A percentile compares a stretch with the other conserved stretches of the same genome.
phyloP scores from a whole-genome alignment of 164 flowering plant genomes.

The Macadamia tetraphylla region DNA sequence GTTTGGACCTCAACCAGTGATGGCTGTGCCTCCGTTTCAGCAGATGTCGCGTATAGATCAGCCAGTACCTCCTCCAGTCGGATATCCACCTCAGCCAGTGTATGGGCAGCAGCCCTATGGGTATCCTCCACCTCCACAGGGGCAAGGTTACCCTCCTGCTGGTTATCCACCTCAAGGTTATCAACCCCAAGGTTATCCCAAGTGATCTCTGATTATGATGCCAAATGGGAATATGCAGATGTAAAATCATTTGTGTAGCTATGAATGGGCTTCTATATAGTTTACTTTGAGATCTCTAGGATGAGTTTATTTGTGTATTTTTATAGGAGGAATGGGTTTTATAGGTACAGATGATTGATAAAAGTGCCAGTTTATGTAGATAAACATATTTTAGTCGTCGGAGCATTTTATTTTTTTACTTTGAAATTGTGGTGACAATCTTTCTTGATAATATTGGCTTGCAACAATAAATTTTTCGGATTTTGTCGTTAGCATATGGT shows the following conservation, averaged over 20 bases:
- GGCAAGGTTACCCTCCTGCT: slow-evolving; percentile 33
- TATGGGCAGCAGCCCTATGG: slow-evolving; percentile 30
- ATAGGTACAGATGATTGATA: background rate
- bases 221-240: background rate
- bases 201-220: background rate
- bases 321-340: background rate
- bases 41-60: slow-evolving; percentile 64
- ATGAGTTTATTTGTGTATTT: background rate
- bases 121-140: slow-evolving; percentile 31
- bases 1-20: slow-evolving; percentile 34
- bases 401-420: too few relatives aligned
- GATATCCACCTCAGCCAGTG: slow-evolving; percentile 36
- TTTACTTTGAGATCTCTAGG: background rate
- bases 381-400: background rate
- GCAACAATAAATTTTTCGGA: too few relatives aligned
- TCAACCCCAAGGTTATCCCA: slow-evolving; percentile 24
- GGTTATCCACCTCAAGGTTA: slow-evolving; percentile 20
- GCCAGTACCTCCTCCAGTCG: slow-evolving; percentile 38
- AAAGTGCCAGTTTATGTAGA: background rate
- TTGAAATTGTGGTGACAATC: background rate
- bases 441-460: background rate
- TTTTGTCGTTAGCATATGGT: too few relatives aligned
- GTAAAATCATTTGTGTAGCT: background rate
- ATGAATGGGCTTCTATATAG: background rate
- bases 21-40: slow-evolving; percentile 54